These are phyloP conservation scores for Ogataea nitratoaversa DNA, from an alignment of 805 yeast genomes.

Conservation along the genomic window DNA sequence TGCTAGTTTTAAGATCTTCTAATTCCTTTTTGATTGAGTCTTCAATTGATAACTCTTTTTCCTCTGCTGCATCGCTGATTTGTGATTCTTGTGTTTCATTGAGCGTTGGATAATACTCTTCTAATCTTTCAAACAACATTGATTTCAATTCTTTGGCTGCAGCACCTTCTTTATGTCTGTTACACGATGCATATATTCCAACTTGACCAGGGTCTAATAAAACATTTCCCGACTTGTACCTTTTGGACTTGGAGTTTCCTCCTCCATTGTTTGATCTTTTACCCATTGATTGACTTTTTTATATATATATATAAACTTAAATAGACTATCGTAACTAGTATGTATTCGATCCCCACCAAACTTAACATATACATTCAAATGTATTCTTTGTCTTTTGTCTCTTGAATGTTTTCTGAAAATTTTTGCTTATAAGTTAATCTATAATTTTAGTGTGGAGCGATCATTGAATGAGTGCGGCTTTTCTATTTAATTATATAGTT, in stretches of 20 bases:
- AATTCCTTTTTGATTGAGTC: slow-evolving; percentile 71
- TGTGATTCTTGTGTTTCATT: slow-evolving; percentile 13
- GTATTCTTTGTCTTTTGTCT: too few species aligned
- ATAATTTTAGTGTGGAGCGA: too few species aligned
- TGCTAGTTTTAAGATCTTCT: slow-evolving; percentile 48
- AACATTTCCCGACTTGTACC: slow-evolving; percentile 41
- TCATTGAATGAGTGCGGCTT: too few species aligned
- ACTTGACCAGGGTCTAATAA: slow-evolving; percentile 77
- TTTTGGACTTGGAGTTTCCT: slow-evolving; percentile 20
- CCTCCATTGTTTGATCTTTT: slow-evolving; percentile 21
- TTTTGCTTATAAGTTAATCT: too few species aligned
- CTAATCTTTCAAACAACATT: slow-evolving; percentile 51
- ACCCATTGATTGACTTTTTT: slow-evolving; percentile 17
- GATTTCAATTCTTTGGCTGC: slow-evolving; percentile 70
- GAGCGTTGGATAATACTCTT: slow-evolving; percentile 39
- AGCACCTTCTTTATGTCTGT: slow-evolving; percentile 70
- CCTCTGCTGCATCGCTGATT: slow-evolving; percentile 27
- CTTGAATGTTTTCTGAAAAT: too few species aligned
- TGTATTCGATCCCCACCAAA: too few species aligned
- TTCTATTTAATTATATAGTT: too few species aligned
- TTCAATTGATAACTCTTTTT: slow-evolving; percentile 58
- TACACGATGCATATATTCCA: slow-evolving; percentile 89
- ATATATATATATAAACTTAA: too few species aligned
- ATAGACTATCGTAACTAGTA: too few species aligned
- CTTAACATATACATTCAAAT: too few species aligned